A percentile compares a stretch with the other conserved stretches of the same genome.
phyloP scores from a whole-genome alignment of 2,329 filamentous ascomycete genomes.

The Hypoxylon sp. region DNA sequence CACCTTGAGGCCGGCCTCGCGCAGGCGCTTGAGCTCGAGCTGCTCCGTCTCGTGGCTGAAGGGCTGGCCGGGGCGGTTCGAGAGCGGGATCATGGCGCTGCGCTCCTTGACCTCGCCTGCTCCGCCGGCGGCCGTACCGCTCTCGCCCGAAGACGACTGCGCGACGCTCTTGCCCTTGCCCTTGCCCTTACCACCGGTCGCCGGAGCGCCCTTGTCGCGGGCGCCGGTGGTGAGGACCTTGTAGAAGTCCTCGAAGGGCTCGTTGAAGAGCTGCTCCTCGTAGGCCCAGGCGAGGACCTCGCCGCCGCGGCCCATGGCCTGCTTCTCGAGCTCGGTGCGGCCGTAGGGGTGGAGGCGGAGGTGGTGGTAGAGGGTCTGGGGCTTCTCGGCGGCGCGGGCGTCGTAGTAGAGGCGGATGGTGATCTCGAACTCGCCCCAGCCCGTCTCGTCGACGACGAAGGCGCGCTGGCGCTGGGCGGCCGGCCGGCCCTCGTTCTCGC shows the following conservation, averaged over 20 bases:
- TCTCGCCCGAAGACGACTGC: conserved; percentile 9
- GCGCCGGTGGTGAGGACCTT: conserved; percentile 82
- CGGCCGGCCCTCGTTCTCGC: conserved; percentile 43
- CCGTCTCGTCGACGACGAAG: conserved; percentile 89
- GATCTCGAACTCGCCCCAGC: conserved; percentile 98
- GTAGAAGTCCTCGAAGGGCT: conserved; percentile 92
- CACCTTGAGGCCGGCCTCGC: conserved; percentile 70
- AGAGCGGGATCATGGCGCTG: conserved; percentile 77
- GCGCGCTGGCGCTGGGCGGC: conserved; percentile 59
- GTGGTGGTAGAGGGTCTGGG: conserved; percentile 93
- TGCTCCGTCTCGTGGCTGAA: conserved; percentile 77
- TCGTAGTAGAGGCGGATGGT: conserved; percentile 94
- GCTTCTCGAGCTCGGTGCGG: conserved; percentile 76
- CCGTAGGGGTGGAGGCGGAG: conserved; percentile 91
- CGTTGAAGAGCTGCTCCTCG: conserved; percentile 96
- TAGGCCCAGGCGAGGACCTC: conserved; percentile 82
- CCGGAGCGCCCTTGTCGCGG: conserved; percentile 56
- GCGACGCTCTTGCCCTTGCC: conserved; percentile 60
- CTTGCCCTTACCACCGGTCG: conserved; percentile 62
- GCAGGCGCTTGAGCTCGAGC: conserved; percentile 66
- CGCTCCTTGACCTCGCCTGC: conserved; percentile 62
- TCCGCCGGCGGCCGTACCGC: too few species aligned
- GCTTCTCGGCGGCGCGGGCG: conserved; percentile 87
- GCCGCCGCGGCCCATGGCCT: conserved; percentile 65
- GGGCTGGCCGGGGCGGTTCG: conserved; percentile 71